Conservation (phyloP, 2,329 filamentous ascomycete species). For the Trichophyton simii region DNA sequence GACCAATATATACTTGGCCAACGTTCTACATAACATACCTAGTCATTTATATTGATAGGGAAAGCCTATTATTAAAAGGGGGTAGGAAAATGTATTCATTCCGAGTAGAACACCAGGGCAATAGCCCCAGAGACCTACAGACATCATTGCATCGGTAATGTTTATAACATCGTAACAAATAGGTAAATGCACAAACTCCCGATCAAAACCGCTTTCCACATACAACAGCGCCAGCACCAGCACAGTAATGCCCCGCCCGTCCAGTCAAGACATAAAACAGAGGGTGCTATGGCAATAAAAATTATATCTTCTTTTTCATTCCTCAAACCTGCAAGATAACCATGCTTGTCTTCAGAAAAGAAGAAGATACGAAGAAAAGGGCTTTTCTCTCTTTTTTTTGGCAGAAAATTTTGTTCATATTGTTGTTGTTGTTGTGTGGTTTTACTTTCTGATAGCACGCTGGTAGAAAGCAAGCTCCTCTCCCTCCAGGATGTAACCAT, state of each 20-base stretch:
- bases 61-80: neutral
- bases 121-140: slow-evolving; percentile 28
- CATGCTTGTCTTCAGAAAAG: slow-evolving; percentile 15
- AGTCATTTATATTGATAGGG: too few relatives aligned
- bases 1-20: too few relatives aligned
- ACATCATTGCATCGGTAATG: slow-evolving; percentile 21
- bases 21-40: too few relatives aligned
- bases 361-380: slow-evolving; percentile 10
- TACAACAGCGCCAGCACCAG: slow-evolving; percentile 12
- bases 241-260: slow-evolving; percentile 2
- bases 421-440: slow-evolving; percentile 10
- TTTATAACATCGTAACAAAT: slow-evolving; percentile 17
- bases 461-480: slow-evolving; percentile 99
- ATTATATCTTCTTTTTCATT: neutral
- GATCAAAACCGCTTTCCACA: slow-evolving; percentile 9
- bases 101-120: slow-evolving; percentile 23
- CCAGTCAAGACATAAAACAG: neutral
- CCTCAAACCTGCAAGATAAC: slow-evolving; percentile 14
- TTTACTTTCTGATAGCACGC: slow-evolving; percentile 97
- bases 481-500: slow-evolving; percentile 97
- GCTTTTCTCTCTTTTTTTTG: neutral
- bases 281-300: neutral
- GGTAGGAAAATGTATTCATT: slow-evolving; percentile 18
- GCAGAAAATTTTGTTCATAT: slow-evolving; percentile 15
- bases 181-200: slow-evolving; percentile 26